These are phyloP conservation scores for Trichoderma guizhouense DNA, from an alignment of 2,329 filamentous ascomycete species.

Conservation along the genomic window DNA sequence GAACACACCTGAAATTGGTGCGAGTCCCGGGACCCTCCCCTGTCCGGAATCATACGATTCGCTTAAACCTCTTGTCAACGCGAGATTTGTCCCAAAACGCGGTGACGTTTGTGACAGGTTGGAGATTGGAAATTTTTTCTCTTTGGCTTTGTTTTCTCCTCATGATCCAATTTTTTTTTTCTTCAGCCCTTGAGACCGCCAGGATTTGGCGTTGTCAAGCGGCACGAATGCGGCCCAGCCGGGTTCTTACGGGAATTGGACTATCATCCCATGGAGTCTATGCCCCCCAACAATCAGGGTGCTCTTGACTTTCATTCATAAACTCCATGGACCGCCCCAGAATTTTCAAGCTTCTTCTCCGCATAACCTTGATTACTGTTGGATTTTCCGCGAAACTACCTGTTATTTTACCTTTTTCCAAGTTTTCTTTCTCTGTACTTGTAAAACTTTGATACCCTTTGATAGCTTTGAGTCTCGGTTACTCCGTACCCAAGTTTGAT, in stretches of 20 bases:
- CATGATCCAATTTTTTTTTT: not conserved
- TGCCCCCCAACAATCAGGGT: not conserved
- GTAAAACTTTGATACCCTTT: not conserved
- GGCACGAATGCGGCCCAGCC: constrained; percentile 8
- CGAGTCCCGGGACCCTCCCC: not conserved
- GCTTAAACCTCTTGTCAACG: not conserved
- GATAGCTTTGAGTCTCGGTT: not conserved
- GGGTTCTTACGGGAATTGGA: not conserved
- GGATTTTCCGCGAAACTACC: not conserved
- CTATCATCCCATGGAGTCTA: not conserved
- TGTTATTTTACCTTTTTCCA: not conserved
- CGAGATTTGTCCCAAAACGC: not conserved
- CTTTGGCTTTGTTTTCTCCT: not conserved
- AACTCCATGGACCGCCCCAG: not conserved
- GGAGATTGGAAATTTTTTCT: not conserved
- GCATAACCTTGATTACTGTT: not conserved
- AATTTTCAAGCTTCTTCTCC: not conserved
- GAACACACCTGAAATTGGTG: not conserved
- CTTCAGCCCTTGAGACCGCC: not conserved
- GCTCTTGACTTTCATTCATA: not conserved
- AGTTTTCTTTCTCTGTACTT: not conserved
- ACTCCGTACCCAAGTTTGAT: not conserved
- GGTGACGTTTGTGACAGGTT: not conserved
- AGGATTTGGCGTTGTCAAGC: not conserved
- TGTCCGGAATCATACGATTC: constrained; percentile 12